A percentile compares a stretch with the other conserved stretches of the same genome.
phyloP scores from a whole-genome alignment of 2,329 filamentous ascomycete genomes.

The Cladorrhinum sp. region DNA sequence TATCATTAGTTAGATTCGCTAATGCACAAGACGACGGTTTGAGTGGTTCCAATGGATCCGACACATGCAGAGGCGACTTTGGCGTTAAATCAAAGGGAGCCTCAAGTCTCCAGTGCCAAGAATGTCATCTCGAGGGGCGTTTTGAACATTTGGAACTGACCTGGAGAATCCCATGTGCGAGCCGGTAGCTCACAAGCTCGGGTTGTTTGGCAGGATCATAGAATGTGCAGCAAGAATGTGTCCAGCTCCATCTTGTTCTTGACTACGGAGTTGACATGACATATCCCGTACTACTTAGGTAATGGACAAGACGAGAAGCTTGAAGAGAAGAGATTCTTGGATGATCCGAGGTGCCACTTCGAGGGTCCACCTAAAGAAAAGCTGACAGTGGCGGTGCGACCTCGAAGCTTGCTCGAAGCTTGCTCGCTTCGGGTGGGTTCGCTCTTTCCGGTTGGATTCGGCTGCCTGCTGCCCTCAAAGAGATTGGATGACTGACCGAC shows the following conservation, averaged over 20 bases:
- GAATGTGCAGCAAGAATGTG: no score
- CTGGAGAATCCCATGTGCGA: neutral
- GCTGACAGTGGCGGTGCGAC: neutral
- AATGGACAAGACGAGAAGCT: no score
- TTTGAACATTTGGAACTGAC: neutral
- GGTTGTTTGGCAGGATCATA: neutral
- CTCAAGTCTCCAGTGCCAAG: neutral
- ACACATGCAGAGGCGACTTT: neutral
- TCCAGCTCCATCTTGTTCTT: no score
- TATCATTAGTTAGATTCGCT: conserved; percentile 1
- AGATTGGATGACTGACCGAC: neutral
- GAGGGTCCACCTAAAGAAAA: neutral
- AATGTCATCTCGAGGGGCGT: neutral
- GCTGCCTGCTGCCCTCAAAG: neutral
- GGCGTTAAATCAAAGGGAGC: neutral
- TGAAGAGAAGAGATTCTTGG: no score
- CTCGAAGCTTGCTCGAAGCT: neutral
- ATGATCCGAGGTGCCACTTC: no score
- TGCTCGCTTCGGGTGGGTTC: neutral
- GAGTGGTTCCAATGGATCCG: neutral
- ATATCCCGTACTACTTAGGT: no score
- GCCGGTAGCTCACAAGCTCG: neutral
- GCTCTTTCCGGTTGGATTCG: neutral
- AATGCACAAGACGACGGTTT: conserved; percentile 3
- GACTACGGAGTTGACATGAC: no score